phyloP scores from a whole-genome alignment of 2,329 filamentous ascomycete species.

The Pseudogymnoascus sp. region DNA sequence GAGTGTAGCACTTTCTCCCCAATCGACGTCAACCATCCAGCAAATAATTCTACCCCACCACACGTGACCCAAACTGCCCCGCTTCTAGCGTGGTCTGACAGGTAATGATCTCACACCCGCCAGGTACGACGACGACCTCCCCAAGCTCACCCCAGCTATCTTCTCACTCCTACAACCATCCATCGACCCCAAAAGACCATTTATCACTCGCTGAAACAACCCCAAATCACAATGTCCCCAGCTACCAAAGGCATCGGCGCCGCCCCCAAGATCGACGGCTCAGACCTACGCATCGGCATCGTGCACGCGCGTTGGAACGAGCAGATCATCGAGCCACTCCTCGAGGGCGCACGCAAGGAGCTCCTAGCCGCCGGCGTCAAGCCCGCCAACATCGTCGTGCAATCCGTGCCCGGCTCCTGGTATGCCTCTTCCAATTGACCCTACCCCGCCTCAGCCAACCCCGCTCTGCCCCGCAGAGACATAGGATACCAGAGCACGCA shows the following conservation, averaged over 20 bases:
- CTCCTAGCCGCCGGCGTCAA: slow-evolving; percentile 73
- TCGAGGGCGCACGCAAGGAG: slow-evolving; percentile 70
- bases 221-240: not conserved
- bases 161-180: not conserved
- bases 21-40: not conserved
- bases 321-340: slow-evolving; percentile 73
- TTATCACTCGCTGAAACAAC: not conserved
- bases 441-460: too few species aligned
- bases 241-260: slow-evolving; percentile 52
- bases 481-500: not conserved
- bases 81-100: slow-evolving; percentile 1
- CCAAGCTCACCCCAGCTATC: not conserved
- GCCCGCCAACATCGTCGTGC: slow-evolving; percentile 77
- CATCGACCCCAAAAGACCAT: not conserved
- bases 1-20: not conserved
- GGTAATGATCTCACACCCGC: slow-evolving; percentile 1
- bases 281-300: slow-evolving; percentile 79
- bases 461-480: not conserved
- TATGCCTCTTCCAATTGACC: not conserved
- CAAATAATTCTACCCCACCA: slow-evolving; percentile 3
- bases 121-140: slow-evolving; percentile 1
- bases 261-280: slow-evolving; percentile 55
- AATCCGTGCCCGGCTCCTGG: slow-evolving; percentile 89
- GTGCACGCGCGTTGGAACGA: slow-evolving; percentile 92
- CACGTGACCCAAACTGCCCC: not conserved